Evolutionary conservation across 2,329 filamentous ascomycete genomes (phyloP), one percentile per base, ranked within the genome.

Genomic region (Fusarium cyanostomum): DNA sequence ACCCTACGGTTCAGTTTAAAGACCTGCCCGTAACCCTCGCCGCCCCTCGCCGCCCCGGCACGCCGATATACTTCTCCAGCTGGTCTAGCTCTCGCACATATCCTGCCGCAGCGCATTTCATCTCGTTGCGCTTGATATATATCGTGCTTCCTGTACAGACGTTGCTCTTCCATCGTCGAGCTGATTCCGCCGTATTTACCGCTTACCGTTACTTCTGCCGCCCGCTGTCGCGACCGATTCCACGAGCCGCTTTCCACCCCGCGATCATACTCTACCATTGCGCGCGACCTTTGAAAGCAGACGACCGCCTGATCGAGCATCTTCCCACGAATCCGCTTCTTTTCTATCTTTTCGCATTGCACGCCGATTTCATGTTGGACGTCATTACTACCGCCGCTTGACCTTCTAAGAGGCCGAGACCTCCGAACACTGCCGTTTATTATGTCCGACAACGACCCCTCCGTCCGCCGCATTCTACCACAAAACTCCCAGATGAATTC

Each of bases 401-500:
- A 69, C 58, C 55, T 64, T 67, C 56, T 49, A 57, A 52, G 67
- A 69, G 67, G 67, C 50, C 43, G 44, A 61, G 58, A 70, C 69
- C 69, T 70, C 67, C 55, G 55, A 52, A 60, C 54, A 28, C 42
- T 35, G 24, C 58, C 52, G 51, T 52, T 56, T 56, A 68, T 67
- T 71, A 90, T 90, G 88, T 84, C 87, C 69, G 83, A 72, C 62
- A 72, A 84, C 78, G 87, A 91, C 75, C 82, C 84, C 60, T 80
- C 83, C 55, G 82, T 83, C 68, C 83, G 88, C 72, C 85, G 84
- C 73, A 81, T 90, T 66, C 77, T 90, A 74, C 88, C 88, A 31
- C 89, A 91, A 74, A 88, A 82, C 73, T 70, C 70, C 35, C 73
- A 75, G 27, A 76, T 93, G 86, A 88, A 89, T 75, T 87, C 85